A percentile compares a stretch with the other conserved stretches of the same genome.
Conservation (phyloP, 1,284 basidiomycete species). For the Cryptococcus amylolentus region DNA sequence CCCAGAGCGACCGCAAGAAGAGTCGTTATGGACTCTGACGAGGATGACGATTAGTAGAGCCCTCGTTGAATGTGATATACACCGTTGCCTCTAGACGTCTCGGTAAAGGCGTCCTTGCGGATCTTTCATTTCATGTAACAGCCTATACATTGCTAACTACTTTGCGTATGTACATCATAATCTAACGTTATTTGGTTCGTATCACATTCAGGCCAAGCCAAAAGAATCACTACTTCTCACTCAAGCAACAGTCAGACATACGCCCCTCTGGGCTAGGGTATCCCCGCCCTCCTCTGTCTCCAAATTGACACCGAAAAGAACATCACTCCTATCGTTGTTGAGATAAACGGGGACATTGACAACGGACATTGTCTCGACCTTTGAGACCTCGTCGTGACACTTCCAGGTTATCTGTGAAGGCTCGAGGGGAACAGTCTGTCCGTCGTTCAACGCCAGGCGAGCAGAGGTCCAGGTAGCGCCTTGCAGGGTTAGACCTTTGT, state of each 20-base stretch:
- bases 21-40: too few species aligned
- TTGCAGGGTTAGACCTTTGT: constrained; percentile 73
- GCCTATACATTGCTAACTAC: too few species aligned
- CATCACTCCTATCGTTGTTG: constrained; percentile 82
- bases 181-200: too few species aligned
- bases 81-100: too few species aligned
- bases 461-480: constrained; percentile 72
- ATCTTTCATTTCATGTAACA: too few species aligned
- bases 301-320: constrained; percentile 66
- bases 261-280: constrained; percentile 37
- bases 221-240: background rate
- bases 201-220: too few species aligned
- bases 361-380: constrained; percentile 37
- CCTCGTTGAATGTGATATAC: too few species aligned
- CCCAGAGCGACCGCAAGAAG: too few species aligned
- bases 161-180: too few species aligned
- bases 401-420: constrained; percentile 83
- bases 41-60: too few species aligned
- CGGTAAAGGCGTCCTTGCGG: too few species aligned
- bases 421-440: constrained; percentile 68
- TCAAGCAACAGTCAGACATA: constrained; percentile 36
- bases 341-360: constrained; percentile 88
- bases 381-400: constrained; percentile 55
- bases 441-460: constrained; percentile 72
- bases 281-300: constrained; percentile 20